Conservation (phyloP, 1,139 yeast species). For the Citeromyces hawaiiensis region DNA sequence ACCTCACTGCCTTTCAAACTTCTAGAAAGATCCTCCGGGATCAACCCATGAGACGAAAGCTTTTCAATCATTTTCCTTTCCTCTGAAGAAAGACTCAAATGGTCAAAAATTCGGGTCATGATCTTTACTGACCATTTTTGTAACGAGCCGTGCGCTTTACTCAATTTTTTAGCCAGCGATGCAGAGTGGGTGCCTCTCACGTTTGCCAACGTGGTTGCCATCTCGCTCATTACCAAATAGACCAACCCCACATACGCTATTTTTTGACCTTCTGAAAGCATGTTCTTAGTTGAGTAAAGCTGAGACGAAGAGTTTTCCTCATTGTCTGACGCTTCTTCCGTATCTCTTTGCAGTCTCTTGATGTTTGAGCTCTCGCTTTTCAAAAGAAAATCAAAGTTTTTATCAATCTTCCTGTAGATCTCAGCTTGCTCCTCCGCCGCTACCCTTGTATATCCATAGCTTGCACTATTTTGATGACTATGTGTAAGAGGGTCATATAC, state of each 20-base stretch:
- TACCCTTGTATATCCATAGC: conserved; percentile 73
- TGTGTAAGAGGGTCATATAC: background rate
- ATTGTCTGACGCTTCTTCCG: conserved; percentile 13
- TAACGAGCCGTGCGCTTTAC: conserved; percentile 65
- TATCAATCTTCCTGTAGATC: conserved; percentile 59
- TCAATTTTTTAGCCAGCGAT: conserved; percentile 43
- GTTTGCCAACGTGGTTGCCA: conserved; percentile 69
- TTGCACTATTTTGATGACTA: conserved; percentile 9
- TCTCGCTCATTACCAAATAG: conserved; percentile 59
- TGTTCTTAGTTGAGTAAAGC: conserved; percentile 63
- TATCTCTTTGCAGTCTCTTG: conserved; percentile 15
- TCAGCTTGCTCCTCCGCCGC: conserved; percentile 83
- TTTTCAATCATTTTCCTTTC: conserved; percentile 86
- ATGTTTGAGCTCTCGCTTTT: conserved; percentile 19
- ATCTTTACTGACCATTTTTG: conserved; percentile 79
- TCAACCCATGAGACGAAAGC: conserved; percentile 73
- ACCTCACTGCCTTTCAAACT: conserved; percentile 29
- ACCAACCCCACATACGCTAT: conserved; percentile 87
- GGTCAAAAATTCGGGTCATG: conserved; percentile 64
- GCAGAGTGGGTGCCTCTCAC: conserved; percentile 37
- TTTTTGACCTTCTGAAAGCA: conserved; percentile 74
- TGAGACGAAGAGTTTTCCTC: conserved; percentile 44
- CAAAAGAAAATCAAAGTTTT: conserved; percentile 75
- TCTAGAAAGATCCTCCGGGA: conserved; percentile 54
- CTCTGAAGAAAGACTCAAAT: conserved; percentile 56